phyloP scores from a whole-genome alignment of 768 basidiomycete species.

The Psilocybe azurescens region DNA sequence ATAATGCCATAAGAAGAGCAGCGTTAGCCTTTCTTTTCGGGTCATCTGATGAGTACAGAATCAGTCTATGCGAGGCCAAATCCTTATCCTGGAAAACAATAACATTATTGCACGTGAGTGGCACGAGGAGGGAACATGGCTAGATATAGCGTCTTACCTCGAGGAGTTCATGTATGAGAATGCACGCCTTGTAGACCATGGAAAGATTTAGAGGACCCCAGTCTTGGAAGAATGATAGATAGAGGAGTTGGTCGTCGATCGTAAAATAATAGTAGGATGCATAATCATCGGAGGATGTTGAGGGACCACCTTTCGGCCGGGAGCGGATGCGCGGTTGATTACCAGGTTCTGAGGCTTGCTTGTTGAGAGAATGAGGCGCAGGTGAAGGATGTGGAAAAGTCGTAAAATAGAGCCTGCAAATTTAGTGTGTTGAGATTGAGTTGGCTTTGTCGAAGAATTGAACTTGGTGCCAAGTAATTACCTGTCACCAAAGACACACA shows the following conservation, averaged over 20 bases:
- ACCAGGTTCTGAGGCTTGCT: conserved; percentile 51
- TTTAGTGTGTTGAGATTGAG: not conserved
- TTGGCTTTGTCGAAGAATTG: not conserved
- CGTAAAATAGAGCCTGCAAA: conserved; percentile 81
- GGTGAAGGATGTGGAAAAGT: conserved; percentile 85
- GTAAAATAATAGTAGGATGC: conserved; percentile 90
- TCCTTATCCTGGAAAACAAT: conserved; percentile 66
- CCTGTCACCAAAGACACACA: conserved; percentile 84
- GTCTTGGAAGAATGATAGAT: conserved; percentile 94
- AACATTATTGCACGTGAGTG: conserved; percentile 40
- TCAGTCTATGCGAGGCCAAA: conserved; percentile 72
- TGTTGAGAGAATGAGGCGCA: conserved; percentile 66
- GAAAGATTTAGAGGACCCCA: conserved; percentile 92
- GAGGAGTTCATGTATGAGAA: conserved; percentile 87
- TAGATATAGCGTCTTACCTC: conserved; percentile 54
- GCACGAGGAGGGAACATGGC: conserved; percentile 36
- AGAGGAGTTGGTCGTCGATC: conserved; percentile 90
- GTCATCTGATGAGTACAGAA: conserved; percentile 88
- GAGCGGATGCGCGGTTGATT: conserved; percentile 68
- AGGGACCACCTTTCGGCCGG: conserved; percentile 60
- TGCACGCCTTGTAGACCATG: conserved; percentile 94
- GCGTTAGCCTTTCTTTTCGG: conserved; percentile 92
- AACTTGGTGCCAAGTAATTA: conserved; percentile 28
- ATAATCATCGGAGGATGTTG: conserved; percentile 73
- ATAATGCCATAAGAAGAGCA: conserved; percentile 92